Evolutionary conservation across 1,284 basidiomycete species (phyloP).

Genomic region (Mycosarcoma maydis): DNA sequence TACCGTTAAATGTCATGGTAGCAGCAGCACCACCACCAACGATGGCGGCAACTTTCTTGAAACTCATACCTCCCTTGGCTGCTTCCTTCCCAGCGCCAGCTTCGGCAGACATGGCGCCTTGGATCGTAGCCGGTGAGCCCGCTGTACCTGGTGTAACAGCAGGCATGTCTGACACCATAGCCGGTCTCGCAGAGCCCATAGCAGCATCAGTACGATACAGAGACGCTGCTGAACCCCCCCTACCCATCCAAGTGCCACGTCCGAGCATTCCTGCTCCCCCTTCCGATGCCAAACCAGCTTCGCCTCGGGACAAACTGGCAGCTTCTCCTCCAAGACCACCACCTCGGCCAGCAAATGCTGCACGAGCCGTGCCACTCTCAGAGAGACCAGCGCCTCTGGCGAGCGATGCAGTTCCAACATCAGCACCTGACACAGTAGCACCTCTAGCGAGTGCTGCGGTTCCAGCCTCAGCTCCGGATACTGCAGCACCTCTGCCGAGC

Average conservation of each 20-base stretch:
- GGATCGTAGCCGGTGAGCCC: conserved; percentile 9
- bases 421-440: neutral
- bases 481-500: neutral
- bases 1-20: conserved; percentile 22
- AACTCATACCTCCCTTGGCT: neutral
- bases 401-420: neutral
- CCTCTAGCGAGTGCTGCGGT: neutral
- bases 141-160: neutral
- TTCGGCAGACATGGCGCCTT: neutral
- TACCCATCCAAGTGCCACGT: neutral
- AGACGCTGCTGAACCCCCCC: neutral
- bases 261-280: too few relatives aligned
- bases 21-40: conserved; percentile 10
- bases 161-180: conserved; percentile 6
- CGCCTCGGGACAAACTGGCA: neutral
- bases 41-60: neutral
- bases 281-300: neutral
- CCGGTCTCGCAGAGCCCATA: conserved; percentile 5
- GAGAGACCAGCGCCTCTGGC: neutral
- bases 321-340: too few relatives aligned
- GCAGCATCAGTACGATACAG: neutral
- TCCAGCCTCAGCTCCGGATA: conserved; percentile 4
- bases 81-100: neutral
- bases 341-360: too few relatives aligned
- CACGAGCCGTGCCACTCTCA: neutral